Base-by-base conservation (phyloP, 257 asterid species). In the Anisodus tanguticus region DNA sequence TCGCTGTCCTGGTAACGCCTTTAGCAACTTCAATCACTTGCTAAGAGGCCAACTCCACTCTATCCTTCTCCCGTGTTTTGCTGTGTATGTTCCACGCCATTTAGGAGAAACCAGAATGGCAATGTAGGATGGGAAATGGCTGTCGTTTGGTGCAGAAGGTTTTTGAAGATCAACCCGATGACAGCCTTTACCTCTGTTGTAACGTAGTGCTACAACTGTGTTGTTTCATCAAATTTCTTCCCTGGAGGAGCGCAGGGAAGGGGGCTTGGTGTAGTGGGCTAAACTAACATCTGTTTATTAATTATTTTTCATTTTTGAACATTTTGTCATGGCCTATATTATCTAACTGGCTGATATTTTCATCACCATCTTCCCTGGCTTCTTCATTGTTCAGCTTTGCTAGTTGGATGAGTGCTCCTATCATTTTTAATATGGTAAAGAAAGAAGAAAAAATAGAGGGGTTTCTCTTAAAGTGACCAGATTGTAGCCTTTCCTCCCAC, bases 1-100 rank as follows among this genome's bases (percentile, higher is more conserved):
- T 90, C 0, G 95, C 94, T 9, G 95, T 93, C 83, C 85, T 92
- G 82, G 97, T 93, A 87, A 89, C 90, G 45, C 92, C 85, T 54
- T 82, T 84, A 79, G 79, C 87, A 84, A 79, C 88, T 60, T 70
- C 85, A 9, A 12, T 84, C 19, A 66, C 83, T 15, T 85, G 91
- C 83, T 88, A 81, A 83, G 87, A 58, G 26, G 45, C 1, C 39
- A 26, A 81, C 54, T 41, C 54, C 59, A 51, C 69, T 11, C 53
- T n/a, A 67, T 84, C 39, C 43, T 54, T 49, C 37, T 43, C 22
- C 41, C 59, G 8, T 43, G 67, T 63, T 62, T 22, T 54, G n/a
- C 49, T 58, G n/a, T 35, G 47, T 55, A 12, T 67, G 45, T 68
- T 74, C 81, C 59, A 51, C 8, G 5, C 26, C 9, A 41, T 82